These are phyloP conservation scores for Elongisporangium anandrum DNA, from an alignment of 352 stramenopile genomes.

Conservation along the genomic window DNA sequence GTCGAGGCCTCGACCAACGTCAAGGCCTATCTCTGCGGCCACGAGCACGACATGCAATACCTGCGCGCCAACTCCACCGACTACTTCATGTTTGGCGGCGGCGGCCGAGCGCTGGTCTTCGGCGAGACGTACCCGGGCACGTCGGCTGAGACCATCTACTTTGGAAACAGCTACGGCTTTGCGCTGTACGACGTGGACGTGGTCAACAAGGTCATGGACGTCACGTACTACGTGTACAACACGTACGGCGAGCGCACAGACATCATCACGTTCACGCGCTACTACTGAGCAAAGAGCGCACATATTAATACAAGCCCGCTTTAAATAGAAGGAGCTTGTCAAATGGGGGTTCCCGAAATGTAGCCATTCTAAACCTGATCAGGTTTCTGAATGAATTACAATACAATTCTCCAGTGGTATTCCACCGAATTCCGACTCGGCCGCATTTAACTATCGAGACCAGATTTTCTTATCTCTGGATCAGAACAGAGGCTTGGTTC, in stretches of 20 bases:
- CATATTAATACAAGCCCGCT: background rate
- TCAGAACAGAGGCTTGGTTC: too few species aligned
- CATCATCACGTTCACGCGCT: conserved; percentile 18
- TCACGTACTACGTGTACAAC: conserved; percentile 34
- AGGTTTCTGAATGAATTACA: too few species aligned
- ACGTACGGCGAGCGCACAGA: conserved; percentile 24
- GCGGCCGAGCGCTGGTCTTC: conserved; percentile 25
- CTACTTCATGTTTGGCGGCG: conserved; percentile 35
- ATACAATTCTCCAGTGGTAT: too few species aligned
- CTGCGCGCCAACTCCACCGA: conserved; percentile 18
- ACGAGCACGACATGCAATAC: conserved; percentile 44
- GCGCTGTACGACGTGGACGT: conserved; percentile 26
- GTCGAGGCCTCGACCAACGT: conserved; percentile 19
- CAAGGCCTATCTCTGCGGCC: conserved; percentile 31
- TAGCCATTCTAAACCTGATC: too few species aligned
- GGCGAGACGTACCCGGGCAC: conserved; percentile 19
- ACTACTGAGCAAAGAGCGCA: conserved; percentile 13
- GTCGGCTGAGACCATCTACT: conserved; percentile 24
- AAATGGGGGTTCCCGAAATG: too few species aligned
- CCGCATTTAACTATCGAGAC: too few species aligned
- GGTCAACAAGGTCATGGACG: conserved; percentile 13
- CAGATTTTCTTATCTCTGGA: too few species aligned
- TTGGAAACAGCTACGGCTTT: conserved; percentile 30
- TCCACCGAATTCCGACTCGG: too few species aligned
- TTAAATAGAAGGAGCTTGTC: too few species aligned